phyloP scores from a whole-genome alignment of 495 filamentous ascomycete genomes.

The Neurospora sp. region DNA sequence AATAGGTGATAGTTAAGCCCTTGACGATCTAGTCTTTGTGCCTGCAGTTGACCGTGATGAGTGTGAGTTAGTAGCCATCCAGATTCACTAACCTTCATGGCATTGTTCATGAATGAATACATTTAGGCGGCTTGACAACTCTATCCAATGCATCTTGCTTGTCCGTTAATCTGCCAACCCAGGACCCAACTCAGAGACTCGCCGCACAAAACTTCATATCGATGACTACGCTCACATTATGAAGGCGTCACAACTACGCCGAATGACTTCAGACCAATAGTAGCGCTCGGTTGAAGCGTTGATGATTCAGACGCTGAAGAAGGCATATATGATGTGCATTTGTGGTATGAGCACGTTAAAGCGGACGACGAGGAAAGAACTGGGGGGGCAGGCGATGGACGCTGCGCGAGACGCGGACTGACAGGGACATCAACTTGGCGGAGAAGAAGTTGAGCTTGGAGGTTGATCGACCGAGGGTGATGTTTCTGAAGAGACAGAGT shows the following conservation, averaged over 20 bases:
- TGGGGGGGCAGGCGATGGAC: not conserved
- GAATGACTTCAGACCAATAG: no score
- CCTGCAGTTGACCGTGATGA: not conserved
- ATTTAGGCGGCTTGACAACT: no score
- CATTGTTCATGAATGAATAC: conserved; percentile 6
- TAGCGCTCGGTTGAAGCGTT: conserved; percentile 13
- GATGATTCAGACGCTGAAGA: conserved; percentile 8
- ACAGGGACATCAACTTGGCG: not conserved
- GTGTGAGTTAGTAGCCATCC: not conserved
- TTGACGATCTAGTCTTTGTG: not conserved
- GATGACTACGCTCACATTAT: no score
- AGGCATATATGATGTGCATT: conserved; percentile 3
- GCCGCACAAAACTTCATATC: no score
- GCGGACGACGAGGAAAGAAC: not conserved
- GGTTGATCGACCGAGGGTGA: conserved; percentile 13
- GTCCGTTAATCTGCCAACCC: no score
- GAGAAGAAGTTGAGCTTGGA: conserved; percentile 11
- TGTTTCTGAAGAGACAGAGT: conserved; percentile 10
- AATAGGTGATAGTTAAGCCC: not conserved
- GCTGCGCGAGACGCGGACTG: not conserved
- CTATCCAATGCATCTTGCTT: no score
- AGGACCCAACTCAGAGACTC: no score
- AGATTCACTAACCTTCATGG: not conserved
- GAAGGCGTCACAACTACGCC: no score
- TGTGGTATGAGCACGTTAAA: conserved; percentile 14